Conservation (phyloP, 2,329 filamentous ascomycete genomes). For the Alternaria dauci region DNA sequence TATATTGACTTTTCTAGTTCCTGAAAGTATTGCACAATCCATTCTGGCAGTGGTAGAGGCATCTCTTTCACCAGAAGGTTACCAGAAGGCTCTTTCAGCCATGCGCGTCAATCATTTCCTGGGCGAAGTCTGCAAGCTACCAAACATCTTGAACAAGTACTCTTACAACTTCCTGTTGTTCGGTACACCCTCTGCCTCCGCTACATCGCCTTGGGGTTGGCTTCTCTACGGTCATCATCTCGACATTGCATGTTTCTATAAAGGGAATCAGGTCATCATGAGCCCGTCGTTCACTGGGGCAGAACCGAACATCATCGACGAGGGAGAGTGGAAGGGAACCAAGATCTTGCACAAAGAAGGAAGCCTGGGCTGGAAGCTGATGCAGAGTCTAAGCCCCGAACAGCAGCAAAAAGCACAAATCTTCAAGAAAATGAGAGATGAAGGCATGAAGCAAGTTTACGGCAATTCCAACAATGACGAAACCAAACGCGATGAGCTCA, state of each 20-base stretch:
- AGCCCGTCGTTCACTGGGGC: slow-evolving; percentile 82
- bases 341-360: slow-evolving; percentile 73
- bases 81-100: slow-evolving; percentile 71
- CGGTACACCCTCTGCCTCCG: slow-evolving; percentile 64
- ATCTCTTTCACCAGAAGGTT: slow-evolving; percentile 74
- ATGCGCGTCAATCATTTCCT: slow-evolving; percentile 81
- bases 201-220: slow-evolving; percentile 71
- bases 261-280: slow-evolving; percentile 70
- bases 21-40: slow-evolving; percentile 44
- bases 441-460: slow-evolving; percentile 65
- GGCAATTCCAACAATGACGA: slow-evolving; percentile 37
- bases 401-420: slow-evolving; percentile 63
- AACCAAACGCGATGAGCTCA: slow-evolving; percentile 48
- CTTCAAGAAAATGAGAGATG: slow-evolving; percentile 69
- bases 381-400: slow-evolving; percentile 66
- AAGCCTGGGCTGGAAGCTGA: slow-evolving; percentile 69
- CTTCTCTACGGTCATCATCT: slow-evolving; percentile 82
- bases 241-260: slow-evolving; percentile 75
- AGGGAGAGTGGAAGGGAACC: slow-evolving; percentile 68
- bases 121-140: slow-evolving; percentile 70
- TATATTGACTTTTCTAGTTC: slow-evolving; percentile 24
- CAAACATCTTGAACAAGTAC: slow-evolving; percentile 73
- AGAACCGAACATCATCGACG: slow-evolving; percentile 78
- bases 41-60: slow-evolving; percentile 65
- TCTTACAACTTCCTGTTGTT: slow-evolving; percentile 81